These are phyloP conservation scores for Coccomyxa subellipsoidea DNA, from an alignment of 163 green algal genomes.

Conservation along the genomic window DNA sequence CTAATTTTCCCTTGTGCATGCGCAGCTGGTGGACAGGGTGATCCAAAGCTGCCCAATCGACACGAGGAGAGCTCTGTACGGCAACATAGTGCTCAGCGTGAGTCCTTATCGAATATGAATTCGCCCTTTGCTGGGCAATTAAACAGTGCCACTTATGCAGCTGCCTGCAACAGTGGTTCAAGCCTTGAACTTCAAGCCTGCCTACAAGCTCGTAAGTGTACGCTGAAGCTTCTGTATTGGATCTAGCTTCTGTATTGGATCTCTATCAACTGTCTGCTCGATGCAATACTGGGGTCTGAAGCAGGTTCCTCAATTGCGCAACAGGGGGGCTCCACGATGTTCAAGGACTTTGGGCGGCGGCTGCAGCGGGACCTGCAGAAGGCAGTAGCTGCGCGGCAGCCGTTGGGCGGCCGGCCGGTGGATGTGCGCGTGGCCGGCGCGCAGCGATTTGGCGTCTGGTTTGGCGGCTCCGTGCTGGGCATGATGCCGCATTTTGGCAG, in stretches of 20 bases:
- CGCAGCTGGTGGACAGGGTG: conserved; percentile 62
- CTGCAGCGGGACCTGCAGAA: conserved; percentile 46
- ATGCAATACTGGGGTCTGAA: no score
- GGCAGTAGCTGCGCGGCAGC: conserved; percentile 39
- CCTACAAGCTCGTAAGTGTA: not conserved
- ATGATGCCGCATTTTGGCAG: conserved; percentile 46
- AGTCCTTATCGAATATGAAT: no score
- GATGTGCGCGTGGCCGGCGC: conserved; percentile 58
- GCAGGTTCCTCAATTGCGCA: no score
- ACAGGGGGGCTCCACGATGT: conserved; percentile 71
- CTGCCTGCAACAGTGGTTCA: no score
- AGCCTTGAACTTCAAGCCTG: no score
- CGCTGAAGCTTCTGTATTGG: no score
- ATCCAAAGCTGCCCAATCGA: conserved; percentile 79
- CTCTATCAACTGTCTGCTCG: no score
- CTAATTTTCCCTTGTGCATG: not conserved
- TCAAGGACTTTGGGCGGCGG: conserved; percentile 68
- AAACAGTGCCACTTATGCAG: no score
- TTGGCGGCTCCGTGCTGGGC: conserved; percentile 70
- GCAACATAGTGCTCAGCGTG: conserved; percentile 65
- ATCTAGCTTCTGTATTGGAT: no score
- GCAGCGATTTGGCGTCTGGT: conserved; percentile 78
- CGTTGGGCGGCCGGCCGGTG: conserved; percentile 23
- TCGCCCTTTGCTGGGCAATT: no score
- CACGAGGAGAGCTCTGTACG: conserved; percentile 60